These are phyloP conservation scores for Nephelium lappaceum DNA, from an alignment of 345 rosid species.

Conservation along the genomic window DNA sequence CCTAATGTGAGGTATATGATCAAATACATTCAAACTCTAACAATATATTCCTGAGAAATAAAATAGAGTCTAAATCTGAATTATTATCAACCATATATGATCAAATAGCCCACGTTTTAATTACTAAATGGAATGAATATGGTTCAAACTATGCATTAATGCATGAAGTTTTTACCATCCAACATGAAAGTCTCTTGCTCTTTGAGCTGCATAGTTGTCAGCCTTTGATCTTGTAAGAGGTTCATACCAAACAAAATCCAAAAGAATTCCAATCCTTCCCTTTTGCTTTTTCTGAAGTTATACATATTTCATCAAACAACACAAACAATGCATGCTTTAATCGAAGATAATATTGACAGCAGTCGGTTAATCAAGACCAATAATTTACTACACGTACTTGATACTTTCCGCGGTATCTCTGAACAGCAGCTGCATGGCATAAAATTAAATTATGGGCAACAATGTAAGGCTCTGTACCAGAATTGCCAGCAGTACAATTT, in stretches of 20 bases:
- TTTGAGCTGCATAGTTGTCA: slow-evolving; percentile 86
- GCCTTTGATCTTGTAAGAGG: slow-evolving; percentile 90
- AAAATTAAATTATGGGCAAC: slow-evolving; percentile 85
- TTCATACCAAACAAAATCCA: slow-evolving; percentile 96
- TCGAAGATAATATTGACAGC: neutral
- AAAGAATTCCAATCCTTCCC: slow-evolving; percentile 86
- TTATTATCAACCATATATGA: neutral
- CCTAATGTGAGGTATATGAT: no score
- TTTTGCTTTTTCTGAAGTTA: slow-evolving; percentile 62
- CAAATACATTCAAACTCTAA: no score
- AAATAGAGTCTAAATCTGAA: no score
- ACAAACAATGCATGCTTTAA: neutral
- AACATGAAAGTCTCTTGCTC: slow-evolving; percentile 93
- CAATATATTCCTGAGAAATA: no score
- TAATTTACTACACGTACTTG: slow-evolving; percentile 46
- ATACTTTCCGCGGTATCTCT: slow-evolving; percentile 81
- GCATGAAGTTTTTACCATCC: slow-evolving; percentile 65
- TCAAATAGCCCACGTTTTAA: neutral
- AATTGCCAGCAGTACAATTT: slow-evolving; percentile 79
- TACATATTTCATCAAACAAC: neutral
- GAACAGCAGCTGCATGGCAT: slow-evolving; percentile 79
- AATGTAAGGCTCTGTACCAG: slow-evolving; percentile 89
- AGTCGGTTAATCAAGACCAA: neutral
- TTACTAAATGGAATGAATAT: neutral
- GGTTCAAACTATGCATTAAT: neutral